Percentiles rank a stretch among this genome's conserved stretches.
These are phyloP conservation scores for Macrolepiota dolichaula DNA, from an alignment of 768 basidiomycete genomes.

Conservation along the genomic window DNA sequence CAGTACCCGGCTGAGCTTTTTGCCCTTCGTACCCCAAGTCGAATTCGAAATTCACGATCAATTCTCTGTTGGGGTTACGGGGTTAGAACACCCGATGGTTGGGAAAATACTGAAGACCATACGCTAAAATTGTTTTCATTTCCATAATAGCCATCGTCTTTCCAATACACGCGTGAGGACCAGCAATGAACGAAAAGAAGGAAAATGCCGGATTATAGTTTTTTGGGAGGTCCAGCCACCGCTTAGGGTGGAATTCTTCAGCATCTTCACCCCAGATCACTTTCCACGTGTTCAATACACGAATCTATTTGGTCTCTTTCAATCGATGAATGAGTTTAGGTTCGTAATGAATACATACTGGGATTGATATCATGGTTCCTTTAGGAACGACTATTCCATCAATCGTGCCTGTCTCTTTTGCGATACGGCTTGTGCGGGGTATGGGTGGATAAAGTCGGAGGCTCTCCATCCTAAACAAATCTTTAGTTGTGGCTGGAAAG, in stretches of 20 bases:
- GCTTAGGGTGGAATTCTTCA: slow-evolving; percentile 44
- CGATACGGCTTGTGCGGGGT: slow-evolving; percentile 34
- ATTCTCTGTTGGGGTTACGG: slow-evolving; percentile 16
- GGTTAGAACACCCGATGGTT: neutral
- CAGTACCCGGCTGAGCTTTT: slow-evolving; percentile 19
- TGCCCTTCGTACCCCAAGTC: slow-evolving; percentile 38
- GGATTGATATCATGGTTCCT: slow-evolving; percentile 39
- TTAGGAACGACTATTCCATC: slow-evolving; percentile 41
- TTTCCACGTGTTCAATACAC: slow-evolving; percentile 47
- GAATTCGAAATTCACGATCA: slow-evolving; percentile 40
- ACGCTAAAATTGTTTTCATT: slow-evolving; percentile 46
- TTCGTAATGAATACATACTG: slow-evolving; percentile 19
- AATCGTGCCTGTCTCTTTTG: slow-evolving; percentile 35
- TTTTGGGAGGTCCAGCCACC: slow-evolving; percentile 41
- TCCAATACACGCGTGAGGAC: slow-evolving; percentile 45
- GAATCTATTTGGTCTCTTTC: slow-evolving; percentile 31
- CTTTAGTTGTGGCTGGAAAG: neutral
- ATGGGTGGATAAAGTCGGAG: slow-evolving; percentile 38
- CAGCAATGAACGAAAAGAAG: slow-evolving; percentile 39
- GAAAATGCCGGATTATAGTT: slow-evolving; percentile 33
- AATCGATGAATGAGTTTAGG: neutral
- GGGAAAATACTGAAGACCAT: slow-evolving; percentile 4
- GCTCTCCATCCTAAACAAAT: slow-evolving; percentile 31
- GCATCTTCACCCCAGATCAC: slow-evolving; percentile 50
- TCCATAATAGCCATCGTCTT: slow-evolving; percentile 46